A percentile compares a stretch with the other conserved stretches of the same genome.
Evolutionary conservation across 2,329 filamentous ascomycete genomes (phyloP).

Genomic region (Ceratocystis colombiana): DNA sequence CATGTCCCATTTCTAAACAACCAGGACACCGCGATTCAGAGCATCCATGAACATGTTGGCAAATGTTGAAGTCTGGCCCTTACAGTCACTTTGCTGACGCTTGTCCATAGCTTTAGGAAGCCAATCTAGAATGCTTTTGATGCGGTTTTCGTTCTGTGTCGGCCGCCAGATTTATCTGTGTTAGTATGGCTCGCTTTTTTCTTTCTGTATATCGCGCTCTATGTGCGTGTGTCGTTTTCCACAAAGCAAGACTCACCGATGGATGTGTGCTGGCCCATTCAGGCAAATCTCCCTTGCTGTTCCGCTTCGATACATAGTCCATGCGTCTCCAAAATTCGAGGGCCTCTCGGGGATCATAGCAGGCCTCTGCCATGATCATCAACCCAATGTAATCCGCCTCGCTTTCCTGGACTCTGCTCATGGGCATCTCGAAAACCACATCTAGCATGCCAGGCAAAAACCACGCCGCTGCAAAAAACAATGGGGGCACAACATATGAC

Average conservation of each 20-base stretch:
- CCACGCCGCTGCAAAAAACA: constrained; percentile 36
- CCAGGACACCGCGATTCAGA: constrained; percentile 29
- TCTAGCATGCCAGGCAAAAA: constrained; percentile 45
- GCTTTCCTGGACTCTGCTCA: constrained; percentile 59
- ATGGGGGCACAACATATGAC: constrained; percentile 37
- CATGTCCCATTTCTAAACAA: not conserved
- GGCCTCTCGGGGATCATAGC: constrained; percentile 61
- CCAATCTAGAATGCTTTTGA: constrained; percentile 56
- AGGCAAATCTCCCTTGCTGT: constrained; percentile 43
- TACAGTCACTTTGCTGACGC: constrained; percentile 45
- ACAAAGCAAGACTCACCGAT: constrained; percentile 41
- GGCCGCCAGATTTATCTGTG: not conserved
- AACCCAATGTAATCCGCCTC: constrained; percentile 74
- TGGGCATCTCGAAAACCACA: constrained; percentile 56
- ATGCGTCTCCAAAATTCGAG: constrained; percentile 58
- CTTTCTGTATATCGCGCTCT: not conserved
- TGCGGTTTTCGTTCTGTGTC: constrained; percentile 47
- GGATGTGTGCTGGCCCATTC: constrained; percentile 71
- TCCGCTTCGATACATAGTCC: constrained; percentile 40
- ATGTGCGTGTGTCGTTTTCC: not conserved
- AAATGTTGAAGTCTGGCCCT: constrained; percentile 40
- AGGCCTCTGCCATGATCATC: constrained; percentile 73
- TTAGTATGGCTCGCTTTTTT: constrained; percentile 5
- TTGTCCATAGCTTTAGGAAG: constrained; percentile 48
- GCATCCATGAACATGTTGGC: constrained; percentile 45